Base-by-base conservation (phyloP, 257 asterid genomes). In the Rhazya stricta region DNA sequence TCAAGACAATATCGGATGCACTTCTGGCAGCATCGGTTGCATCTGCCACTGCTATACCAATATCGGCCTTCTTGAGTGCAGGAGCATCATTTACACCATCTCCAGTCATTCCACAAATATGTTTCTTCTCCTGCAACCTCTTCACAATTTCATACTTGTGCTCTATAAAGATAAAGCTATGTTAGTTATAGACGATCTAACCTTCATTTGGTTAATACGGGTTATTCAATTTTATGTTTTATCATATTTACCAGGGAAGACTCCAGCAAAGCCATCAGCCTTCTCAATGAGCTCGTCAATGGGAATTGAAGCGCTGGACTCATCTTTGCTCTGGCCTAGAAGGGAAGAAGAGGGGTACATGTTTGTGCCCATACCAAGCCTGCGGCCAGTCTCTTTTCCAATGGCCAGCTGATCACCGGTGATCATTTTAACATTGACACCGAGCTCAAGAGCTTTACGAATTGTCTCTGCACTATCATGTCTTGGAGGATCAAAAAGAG, bases 221-320 rank as follows among this genome's bases (percentile, higher is more conserved):
- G 6, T 25, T 41, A 42, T 27, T 43, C 27, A 65, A 37, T 29
- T 4, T 43, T 69, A 34, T 11, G 32, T 10, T 27, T 37, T 48
- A n/a, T 45, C 6, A 0, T 61, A 23, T 34, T 81, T 81, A 89
- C 97, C 96, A 69, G 96, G 97, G 89, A 93, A 93, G 83, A 93
- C 97, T 27, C 98, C 98, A 3, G 98, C 98, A 73, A 93, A 93
- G 53, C 98, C 98, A 71, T 93, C 98, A 6, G 97, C 98, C 80
- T 89, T 89, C 83, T 92, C 98, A 36, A 90, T 92, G 79, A 92
- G 96, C 76, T 93, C 98, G 15, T 91, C 97, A 34, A 93, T 37
- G 0, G 97, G 96, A 81, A 93, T 87, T 18, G 90, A 75, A 77
- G 94, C 91, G 60, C 89, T 85, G 32, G 96, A 78, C 77, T 83